Base-by-base conservation (phyloP, 1,139 yeast species). In the Lodderomyces parapsilosis region DNA sequence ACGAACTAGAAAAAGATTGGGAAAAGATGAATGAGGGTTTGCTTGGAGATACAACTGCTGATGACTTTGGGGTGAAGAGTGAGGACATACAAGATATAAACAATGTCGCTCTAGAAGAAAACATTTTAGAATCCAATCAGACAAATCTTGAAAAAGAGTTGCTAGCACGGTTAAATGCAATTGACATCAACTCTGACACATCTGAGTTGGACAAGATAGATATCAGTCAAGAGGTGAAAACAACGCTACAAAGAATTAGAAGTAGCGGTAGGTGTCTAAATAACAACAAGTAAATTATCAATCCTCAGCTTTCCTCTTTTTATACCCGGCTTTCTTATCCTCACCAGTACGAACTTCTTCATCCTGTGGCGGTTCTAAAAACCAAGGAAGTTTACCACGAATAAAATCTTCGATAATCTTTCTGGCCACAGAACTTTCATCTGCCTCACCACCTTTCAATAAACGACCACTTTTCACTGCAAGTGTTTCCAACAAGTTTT, bases 361-460 rank as follows among this genome's bases (percentile, higher is more conserved):
- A 55, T 80, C 87, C 58, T 81, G 77, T 32, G 98, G 98, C 38
- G 99, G 98, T 28, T 94, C 82, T 27, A 89, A 89, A 62, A 93
- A 93, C 99, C 99, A 93, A 19, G 99, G 99, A 45, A 93, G 90
- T 60, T 90, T 89, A 48, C 99, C 99, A 65, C 99, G 80, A 68
- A 89, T 93, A 72, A 93, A 93, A 63, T 93, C 99, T 57, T 88
- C 90, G 60, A 93, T 77, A 27, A 93, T 84, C 60, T 86, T 85
- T 63, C 90, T 93, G 41, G 99, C 83, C 45, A 93, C 91, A 55
- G 96, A 95, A 52, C 84, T 76, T 66, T 91, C 97, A 65, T 93
- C 98, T 1, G 98, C 96, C 67, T 93, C 99, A 53, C 98, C 99
- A 48, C 99, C 99, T 67, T 93, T 93, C 56, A 93, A 71, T 53